Base-by-base conservation (phyloP, 2,329 filamentous ascomycete species). In the Lecanosticta acicola region DNA sequence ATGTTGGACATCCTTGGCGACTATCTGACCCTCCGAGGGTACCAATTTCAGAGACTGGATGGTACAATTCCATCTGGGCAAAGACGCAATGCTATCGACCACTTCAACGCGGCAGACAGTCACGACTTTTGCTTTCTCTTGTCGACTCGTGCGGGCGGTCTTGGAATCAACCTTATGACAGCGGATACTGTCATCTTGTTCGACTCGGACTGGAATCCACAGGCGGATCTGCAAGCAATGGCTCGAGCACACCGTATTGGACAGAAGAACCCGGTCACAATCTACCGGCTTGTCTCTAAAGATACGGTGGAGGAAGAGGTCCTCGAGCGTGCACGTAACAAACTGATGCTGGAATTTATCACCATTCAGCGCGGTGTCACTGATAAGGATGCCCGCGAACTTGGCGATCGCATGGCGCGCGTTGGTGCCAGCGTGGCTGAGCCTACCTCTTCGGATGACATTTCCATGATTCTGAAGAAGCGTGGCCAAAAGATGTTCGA, bases 401-500 rank as follows among this genome's bases (percentile, higher is more conserved):
- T 95, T 60, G 82, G 88, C 57, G 84, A 84, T 59, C 87, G 90
- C 67, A 85, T 89, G 67, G 67, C 71, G 72, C 69, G 85, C 72
- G 75, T 81, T 76, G 73, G 69, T 41, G 68, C 71, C 18, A 61
- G 62, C 20, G 67, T 75, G 29, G 84, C 84, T 44, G 90, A 94
- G 58, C 90, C 91, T 5, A 91, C 84, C 48, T 94, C 88, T 2
- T 87, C 87, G 1, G 91, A 95, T 55, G 93, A 96, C 62, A 97
- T 97, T 55, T 94, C 93, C 52, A 86, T 87, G 66, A 94, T 98
- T 48, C 78, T 98, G 62, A 97, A 97, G 72, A 89, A 91, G 69
- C 85, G 93, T 57, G 94, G 93, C n/a, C 93, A 96, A 64, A 95
- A 93, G 68, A 94, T 98, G 84, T 98, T 98, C 58, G 91, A 97